Conservation (phyloP, 495 filamentous ascomycete genomes). For the Penicillium lividum region DNA sequence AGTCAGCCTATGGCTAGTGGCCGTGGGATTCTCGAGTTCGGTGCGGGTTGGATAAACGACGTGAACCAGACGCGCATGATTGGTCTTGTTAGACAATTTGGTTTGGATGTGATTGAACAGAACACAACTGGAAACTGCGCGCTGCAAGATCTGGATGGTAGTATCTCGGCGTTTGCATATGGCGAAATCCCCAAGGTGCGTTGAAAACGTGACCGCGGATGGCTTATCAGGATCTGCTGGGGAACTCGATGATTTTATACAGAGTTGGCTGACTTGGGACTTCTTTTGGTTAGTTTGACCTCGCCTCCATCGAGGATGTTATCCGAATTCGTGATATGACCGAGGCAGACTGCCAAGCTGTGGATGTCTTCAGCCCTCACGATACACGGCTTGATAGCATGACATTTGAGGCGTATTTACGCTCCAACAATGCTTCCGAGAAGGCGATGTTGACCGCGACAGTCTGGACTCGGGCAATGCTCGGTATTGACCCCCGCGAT, state of each 20-base stretch:
- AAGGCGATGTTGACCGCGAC: background rate
- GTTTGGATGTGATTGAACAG: slow-evolving; percentile 45
- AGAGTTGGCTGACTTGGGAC: background rate
- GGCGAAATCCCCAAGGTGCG: slow-evolving; percentile 34
- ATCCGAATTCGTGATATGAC: slow-evolving; percentile 21
- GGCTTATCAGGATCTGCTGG: background rate
- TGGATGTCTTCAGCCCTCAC: slow-evolving; percentile 16
- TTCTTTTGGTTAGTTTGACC: slow-evolving; percentile 7
- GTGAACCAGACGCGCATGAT: slow-evolving; percentile 46
- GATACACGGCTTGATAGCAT: slow-evolving; percentile 29
- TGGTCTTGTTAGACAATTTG: slow-evolving; percentile 34
- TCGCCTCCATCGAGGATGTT: slow-evolving; percentile 2
- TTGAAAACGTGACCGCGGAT: background rate
- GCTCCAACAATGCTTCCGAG: background rate
- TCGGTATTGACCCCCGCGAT: slow-evolving; percentile 42
- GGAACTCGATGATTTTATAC: background rate
- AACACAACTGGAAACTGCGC: slow-evolving; percentile 37
- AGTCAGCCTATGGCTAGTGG: slow-evolving; percentile 25
- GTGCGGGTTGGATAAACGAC: slow-evolving; percentile 51
- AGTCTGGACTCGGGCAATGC: slow-evolving; percentile 29
- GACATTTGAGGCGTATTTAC: slow-evolving; percentile 33
- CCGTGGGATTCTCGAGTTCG: slow-evolving; percentile 39
- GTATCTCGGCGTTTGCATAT: slow-evolving; percentile 26
- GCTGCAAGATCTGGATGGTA: slow-evolving; percentile 34
- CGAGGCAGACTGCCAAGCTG: slow-evolving; percentile 28